Evolutionary conservation across 345 rosid species (phyloP).

Genomic region (Murraya koenigii): DNA sequence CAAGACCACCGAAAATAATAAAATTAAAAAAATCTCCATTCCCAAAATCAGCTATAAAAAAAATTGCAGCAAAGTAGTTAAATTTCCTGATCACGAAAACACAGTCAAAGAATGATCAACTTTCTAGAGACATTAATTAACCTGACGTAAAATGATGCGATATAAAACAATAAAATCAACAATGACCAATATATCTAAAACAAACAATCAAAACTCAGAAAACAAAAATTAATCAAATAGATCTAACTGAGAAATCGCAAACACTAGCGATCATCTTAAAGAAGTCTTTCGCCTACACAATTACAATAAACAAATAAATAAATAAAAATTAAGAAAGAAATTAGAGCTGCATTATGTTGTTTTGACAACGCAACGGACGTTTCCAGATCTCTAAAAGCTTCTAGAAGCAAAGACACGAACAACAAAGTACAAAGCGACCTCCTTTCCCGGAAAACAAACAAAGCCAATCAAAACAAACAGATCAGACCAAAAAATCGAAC

Average conservation of each 20-base stretch:
- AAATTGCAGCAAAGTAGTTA: neutral
- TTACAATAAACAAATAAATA: neutral
- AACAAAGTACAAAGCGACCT: neutral
- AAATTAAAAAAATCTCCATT: too few relatives aligned
- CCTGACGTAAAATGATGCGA: neutral
- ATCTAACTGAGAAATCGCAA: constrained; percentile 10
- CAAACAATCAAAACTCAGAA: neutral
- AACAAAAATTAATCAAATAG: neutral
- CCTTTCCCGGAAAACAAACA: constrained; percentile 15
- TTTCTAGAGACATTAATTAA: neutral
- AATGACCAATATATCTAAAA: neutral
- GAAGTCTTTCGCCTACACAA: neutral
- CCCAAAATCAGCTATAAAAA: neutral
- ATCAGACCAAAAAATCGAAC: constrained; percentile 7
- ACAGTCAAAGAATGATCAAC: neutral
- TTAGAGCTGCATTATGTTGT: neutral
- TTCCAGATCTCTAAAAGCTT: neutral
- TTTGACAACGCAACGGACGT: neutral
- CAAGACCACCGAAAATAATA: too few relatives aligned
- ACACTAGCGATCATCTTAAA: neutral
- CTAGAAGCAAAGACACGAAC: neutral
- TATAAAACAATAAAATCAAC: neutral
- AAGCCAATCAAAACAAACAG: constrained; percentile 4
- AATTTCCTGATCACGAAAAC: neutral
- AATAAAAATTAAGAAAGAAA: neutral